Evolutionary conservation across 2,329 filamentous ascomycete species (phyloP).

Genomic region (Phyllosticta citriasiana): DNA sequence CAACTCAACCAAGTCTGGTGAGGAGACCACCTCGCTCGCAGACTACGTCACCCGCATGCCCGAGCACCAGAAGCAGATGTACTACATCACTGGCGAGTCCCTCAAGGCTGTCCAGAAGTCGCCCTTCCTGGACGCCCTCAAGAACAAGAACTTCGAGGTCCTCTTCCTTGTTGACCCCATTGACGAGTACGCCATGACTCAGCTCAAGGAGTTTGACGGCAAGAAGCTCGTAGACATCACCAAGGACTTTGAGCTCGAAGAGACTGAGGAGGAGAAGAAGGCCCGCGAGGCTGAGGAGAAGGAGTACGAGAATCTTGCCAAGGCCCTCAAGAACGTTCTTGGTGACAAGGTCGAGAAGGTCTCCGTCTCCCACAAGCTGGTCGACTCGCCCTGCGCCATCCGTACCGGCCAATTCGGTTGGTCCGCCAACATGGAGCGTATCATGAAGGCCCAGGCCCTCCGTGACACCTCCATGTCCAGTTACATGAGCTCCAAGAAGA

Average conservation of each 20-base stretch:
- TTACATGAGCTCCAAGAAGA: slow-evolving; percentile 99
- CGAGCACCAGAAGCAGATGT: slow-evolving; percentile 99
- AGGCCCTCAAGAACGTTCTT: slow-evolving; percentile 97
- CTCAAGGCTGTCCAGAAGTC: slow-evolving; percentile 97
- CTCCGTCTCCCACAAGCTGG: slow-evolving; percentile 95
- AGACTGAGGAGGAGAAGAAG: slow-evolving; percentile 99
- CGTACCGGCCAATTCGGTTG: slow-evolving; percentile 99
- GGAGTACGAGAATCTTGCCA: slow-evolving; percentile 89
- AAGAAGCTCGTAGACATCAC: slow-evolving; percentile 99
- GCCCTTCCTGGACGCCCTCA: slow-evolving; percentile 96
- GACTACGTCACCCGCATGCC: slow-evolving; percentile 99
- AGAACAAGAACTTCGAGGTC: slow-evolving; percentile 99
- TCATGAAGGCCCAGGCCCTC: slow-evolving; percentile 99
- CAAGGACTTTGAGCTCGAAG: slow-evolving; percentile 99
- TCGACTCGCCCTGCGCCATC: slow-evolving; percentile 91
- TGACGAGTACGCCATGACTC: slow-evolving; percentile 98
- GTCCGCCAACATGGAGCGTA: slow-evolving; percentile 99
- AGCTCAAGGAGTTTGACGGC: slow-evolving; percentile 99
- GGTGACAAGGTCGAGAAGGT: slow-evolving; percentile 99
- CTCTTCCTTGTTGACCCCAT: slow-evolving; percentile 99
- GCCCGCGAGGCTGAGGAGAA: slow-evolving; percentile 93
- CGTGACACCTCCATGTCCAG: slow-evolving; percentile 99
- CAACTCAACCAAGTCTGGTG: slow-evolving; percentile 97
- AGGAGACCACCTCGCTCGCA: slow-evolving; percentile 84
- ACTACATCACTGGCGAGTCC: slow-evolving; percentile 99